Evolutionary conservation across 2,329 filamentous ascomycete genomes (phyloP), one percentile per base, ranked within the genome.

Genomic region (Geosmithia putterillii): DNA sequence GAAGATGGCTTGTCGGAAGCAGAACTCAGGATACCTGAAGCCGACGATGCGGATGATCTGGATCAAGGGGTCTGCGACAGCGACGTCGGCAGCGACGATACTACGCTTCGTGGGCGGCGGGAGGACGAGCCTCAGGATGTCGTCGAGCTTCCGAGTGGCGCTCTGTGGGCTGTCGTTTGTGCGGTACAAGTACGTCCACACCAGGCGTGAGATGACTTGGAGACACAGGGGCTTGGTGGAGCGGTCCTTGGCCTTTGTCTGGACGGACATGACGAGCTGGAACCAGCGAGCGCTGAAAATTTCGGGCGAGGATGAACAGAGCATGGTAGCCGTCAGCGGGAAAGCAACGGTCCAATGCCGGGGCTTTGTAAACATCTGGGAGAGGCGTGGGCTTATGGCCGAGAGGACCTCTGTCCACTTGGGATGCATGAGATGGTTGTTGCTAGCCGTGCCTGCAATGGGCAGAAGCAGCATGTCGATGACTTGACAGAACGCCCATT

Each of bases 151-250:
- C 48, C 84, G 80, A 36, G 79, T 70, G 3, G 82, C 81, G 23
- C 71, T 71, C 44, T 79, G 76, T 2, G 75, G 66, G 9, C 78
- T 73, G 48, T 98, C 92, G 5, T 76, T 79, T 40, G 80, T 81
- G 42, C 90, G 81, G 60, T 94, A 95, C 3, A 98, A 71, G 59
- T 95, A 96, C 1, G 88, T 90, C 92, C 92, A 98, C 4, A 95
- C 72, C 21, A 98, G 67, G 43, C 90, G 81, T 35, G 89, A 94
- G 41, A 95, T 81, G 14, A 90, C 88, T 57, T 95, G 86, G 20
- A 98, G 72, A 44, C 88, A 89, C 32, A 88, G 73, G 4, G 83
- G 82, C 50, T 86, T 77, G 4, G 85, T 82, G 28, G 74, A 71
- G 22, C 88, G 79, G 59, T 98, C 92, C 57, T 94, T 95, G 38